Conservation (phyloP, 768 basidiomycete genomes). For the Kwoniella pini region DNA sequence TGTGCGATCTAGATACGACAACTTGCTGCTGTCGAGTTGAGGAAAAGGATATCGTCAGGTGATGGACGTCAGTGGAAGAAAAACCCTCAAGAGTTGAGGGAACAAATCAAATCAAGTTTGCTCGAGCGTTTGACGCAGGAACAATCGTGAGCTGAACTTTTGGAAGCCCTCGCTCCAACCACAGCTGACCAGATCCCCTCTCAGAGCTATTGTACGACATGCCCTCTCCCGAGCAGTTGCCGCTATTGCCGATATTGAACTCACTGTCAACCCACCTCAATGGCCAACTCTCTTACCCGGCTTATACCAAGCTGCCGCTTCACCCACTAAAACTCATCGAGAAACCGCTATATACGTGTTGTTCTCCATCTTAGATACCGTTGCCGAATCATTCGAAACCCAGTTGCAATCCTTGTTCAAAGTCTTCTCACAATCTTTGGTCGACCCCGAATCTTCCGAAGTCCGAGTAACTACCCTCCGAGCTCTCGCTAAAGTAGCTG, state of each 20-base stretch:
- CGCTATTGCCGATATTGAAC: conserved; percentile 85
- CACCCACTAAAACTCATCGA: conserved; percentile 70
- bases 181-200: neutral
- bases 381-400: conserved; percentile 79
- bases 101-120: conserved; percentile 80
- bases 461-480: conserved; percentile 89
- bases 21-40: conserved; percentile 92
- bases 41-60: conserved; percentile 82
- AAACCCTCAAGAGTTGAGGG: conserved; percentile 67
- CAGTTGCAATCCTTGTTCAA: conserved; percentile 64
- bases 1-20: conserved; percentile 76
- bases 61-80: conserved; percentile 80
- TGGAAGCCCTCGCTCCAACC: neutral
- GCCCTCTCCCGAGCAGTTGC: conserved; percentile 90
- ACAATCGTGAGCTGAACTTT: conserved; percentile 62
- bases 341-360: conserved; percentile 86
- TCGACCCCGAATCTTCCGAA: conserved; percentile 81
- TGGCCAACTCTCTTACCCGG: conserved; percentile 90
- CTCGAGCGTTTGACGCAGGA: conserved; percentile 77
- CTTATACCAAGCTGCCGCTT: conserved; percentile 74
- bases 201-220: conserved; percentile 84
- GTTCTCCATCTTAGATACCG: conserved; percentile 81
- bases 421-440: conserved; percentile 70
- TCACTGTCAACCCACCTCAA: conserved; percentile 57
- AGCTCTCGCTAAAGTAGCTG: conserved; percentile 86